Evolutionary conservation across 108 stramenopile genomes (phyloP).

Genomic region (Conticribra weissflogii): DNA sequence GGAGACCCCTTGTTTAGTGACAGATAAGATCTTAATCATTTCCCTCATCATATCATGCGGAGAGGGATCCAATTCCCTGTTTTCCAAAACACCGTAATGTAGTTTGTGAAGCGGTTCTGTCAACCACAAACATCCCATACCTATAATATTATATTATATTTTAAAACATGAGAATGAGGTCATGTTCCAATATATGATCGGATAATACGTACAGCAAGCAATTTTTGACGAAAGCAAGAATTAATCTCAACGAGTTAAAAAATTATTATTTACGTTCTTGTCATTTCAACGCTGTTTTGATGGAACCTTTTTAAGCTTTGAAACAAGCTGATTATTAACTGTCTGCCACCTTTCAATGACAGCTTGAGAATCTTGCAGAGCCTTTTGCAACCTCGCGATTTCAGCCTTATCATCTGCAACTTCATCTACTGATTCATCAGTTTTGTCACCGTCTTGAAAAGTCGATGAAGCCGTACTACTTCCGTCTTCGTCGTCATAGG

Average conservation of each 20-base stretch:
- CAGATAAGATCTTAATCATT: too few relatives aligned
- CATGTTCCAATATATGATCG: too few relatives aligned
- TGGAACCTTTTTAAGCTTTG: background rate
- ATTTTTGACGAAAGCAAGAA: too few relatives aligned
- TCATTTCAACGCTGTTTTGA: background rate
- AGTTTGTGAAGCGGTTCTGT: too few relatives aligned
- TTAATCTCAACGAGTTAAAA: background rate
- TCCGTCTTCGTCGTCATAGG: background rate
- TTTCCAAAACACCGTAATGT: too few relatives aligned
- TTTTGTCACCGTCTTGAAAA: too few relatives aligned
- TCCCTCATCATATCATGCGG: background rate
- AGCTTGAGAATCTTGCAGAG: slow-evolving; percentile 50
- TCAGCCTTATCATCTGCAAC: slow-evolving; percentile 24
- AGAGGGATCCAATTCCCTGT: background rate
- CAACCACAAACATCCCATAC: too few relatives aligned
- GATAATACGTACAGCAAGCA: too few relatives aligned
- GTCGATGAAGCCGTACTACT: too few relatives aligned
- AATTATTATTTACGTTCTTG: background rate
- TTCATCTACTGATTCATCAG: slow-evolving; percentile 6
- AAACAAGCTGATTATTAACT: slow-evolving; percentile 71
- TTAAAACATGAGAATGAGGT: too few relatives aligned
- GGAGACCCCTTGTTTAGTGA: background rate
- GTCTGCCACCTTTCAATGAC: slow-evolving; percentile 71
- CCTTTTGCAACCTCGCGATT: slow-evolving; percentile 52
- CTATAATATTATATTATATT: too few relatives aligned